phyloP scores from a whole-genome alignment of 108 stramenopile genomes.

The Nannochloropsis gaditana region DNA sequence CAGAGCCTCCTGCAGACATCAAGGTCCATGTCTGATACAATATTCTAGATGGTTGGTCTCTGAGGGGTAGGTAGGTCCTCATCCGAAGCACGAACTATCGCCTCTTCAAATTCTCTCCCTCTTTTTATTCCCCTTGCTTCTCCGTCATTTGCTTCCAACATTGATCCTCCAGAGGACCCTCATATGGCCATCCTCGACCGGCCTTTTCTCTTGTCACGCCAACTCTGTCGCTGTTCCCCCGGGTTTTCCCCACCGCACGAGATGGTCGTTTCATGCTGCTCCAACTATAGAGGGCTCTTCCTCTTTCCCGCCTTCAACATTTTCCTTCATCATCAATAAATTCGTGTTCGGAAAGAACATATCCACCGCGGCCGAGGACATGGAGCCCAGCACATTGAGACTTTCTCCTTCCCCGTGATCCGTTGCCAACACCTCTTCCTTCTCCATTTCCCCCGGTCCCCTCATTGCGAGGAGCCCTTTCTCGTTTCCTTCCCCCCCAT shows the following conservation, averaged over 20 bases:
- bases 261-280: neutral
- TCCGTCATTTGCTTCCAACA: neutral
- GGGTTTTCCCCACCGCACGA: no score
- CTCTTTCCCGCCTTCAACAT: neutral
- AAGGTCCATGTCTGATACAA: no score
- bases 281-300: neutral
- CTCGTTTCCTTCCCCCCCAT: neutral
- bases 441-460: neutral
- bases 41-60: no score
- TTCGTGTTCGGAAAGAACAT: slow-evolving; percentile 11
- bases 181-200: neutral
- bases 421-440: neutral
- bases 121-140: neutral
- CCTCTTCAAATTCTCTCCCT: neutral
- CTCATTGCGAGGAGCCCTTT: neutral
- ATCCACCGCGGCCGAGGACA: slow-evolving; percentile 8
- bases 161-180: neutral
- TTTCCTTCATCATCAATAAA: neutral
- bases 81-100: no score
- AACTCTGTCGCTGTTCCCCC: no score
- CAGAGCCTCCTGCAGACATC: no score
- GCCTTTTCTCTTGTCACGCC: neutral
- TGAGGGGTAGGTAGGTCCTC: no score
- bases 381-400: neutral
- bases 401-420: neutral